Evolutionary conservation across 2,329 filamentous ascomycete genomes (phyloP).

Genomic region (Calycina herbarum): DNA sequence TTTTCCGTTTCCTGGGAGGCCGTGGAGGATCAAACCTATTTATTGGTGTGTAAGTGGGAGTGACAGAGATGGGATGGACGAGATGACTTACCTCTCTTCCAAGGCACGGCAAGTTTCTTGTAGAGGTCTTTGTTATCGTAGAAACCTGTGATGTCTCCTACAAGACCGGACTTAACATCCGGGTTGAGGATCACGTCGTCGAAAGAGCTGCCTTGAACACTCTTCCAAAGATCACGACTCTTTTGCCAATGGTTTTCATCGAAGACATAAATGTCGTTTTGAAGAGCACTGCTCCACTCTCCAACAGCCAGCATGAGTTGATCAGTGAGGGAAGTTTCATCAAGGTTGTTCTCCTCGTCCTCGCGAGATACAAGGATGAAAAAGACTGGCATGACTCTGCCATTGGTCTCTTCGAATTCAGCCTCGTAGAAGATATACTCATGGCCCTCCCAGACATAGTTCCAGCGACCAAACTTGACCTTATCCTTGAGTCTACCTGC

Average conservation of each 20-base stretch:
- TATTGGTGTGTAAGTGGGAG: too few relatives aligned
- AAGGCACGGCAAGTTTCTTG: constrained; percentile 18
- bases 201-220: constrained; percentile 47
- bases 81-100: constrained; percentile 15
- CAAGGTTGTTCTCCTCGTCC: neutral
- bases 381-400: constrained; percentile 15
- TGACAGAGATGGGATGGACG: too few relatives aligned
- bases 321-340: constrained; percentile 38
- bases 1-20: constrained; percentile 19
- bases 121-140: constrained; percentile 20
- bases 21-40: neutral
- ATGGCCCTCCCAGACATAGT: constrained; percentile 20
- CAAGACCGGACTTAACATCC: constrained; percentile 18
- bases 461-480: constrained; percentile 24
- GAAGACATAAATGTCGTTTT: constrained; percentile 66
- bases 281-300: constrained; percentile 55
- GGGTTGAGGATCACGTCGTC: constrained; percentile 21
- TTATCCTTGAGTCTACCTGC: constrained; percentile 17
- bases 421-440: constrained; percentile 27
- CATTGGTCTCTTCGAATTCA: constrained; percentile 13
- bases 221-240: constrained; percentile 57
- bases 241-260: constrained; percentile 64
- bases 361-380: constrained; percentile 11
- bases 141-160: constrained; percentile 15
- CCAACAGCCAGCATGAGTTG: constrained; percentile 57